Conservation (phyloP, 2,329 filamentous ascomycete species). For the Colletotrichum euphorbiae region DNA sequence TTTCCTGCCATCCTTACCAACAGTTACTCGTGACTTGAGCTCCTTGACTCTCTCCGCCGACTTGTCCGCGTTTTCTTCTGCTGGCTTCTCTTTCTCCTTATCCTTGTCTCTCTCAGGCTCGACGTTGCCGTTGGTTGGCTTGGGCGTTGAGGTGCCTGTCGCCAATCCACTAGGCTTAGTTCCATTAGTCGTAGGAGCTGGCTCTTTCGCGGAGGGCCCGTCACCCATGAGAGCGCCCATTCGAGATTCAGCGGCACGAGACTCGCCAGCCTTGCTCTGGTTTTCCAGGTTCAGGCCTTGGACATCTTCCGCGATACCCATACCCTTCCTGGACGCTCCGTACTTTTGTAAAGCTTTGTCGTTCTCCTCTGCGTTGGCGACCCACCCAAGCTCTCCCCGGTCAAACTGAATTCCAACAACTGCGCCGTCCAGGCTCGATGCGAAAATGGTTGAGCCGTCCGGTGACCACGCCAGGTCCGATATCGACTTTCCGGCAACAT, state of each 20-base stretch:
- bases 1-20: slow-evolving; percentile 98
- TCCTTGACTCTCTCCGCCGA: slow-evolving; percentile 65
- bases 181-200: slow-evolving; percentile 61
- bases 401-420: slow-evolving; percentile 87
- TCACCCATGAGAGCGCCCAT: slow-evolving; percentile 99
- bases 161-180: slow-evolving; percentile 56
- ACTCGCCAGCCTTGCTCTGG: slow-evolving; percentile 89
- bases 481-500: slow-evolving; percentile 90
- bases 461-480: slow-evolving; percentile 95
- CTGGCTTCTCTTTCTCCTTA: slow-evolving; percentile 49
- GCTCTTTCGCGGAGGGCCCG: slow-evolving; percentile 64
- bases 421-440: slow-evolving; percentile 89
- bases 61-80: slow-evolving; percentile 65
- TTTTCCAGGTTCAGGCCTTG: slow-evolving; percentile 90
- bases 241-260: slow-evolving; percentile 88
- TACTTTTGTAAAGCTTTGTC: slow-evolving; percentile 94
- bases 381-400: slow-evolving; percentile 88
- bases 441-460: slow-evolving; percentile 87
- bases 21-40: slow-evolving; percentile 90
- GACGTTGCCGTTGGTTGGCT: slow-evolving; percentile 54
- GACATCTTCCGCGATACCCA: slow-evolving; percentile 92
- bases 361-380: slow-evolving; percentile 87
- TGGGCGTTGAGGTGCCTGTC: slow-evolving; percentile 50
- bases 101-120: slow-evolving; percentile 49
- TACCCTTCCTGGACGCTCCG: slow-evolving; percentile 86